Base-by-base conservation (phyloP, 106 monocot genomes). In the Acorus calamus region DNA sequence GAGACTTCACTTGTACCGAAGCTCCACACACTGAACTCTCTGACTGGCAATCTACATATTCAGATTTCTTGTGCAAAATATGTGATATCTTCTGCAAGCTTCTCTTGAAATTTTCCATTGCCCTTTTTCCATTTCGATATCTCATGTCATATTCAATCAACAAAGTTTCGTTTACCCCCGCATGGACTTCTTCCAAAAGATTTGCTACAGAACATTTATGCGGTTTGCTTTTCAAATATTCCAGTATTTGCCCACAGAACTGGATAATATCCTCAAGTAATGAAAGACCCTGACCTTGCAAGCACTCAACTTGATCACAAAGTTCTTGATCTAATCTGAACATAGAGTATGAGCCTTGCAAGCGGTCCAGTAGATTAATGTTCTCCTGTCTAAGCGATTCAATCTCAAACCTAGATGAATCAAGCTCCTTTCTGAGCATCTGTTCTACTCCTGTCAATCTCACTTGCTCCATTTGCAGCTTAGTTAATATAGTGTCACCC, bases 381-480 rank as follows among this genome's bases (percentile, higher is more conserved):
- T 87, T 91, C 59, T 96, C 96, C 49, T 72, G 68, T 52, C 85
- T 84, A n/a, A 96, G 74, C 3, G 73, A 71, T 65, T 96, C 76
- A 46, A 80, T 11, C 67, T 91, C 85, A 67, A 54, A 42, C 71
- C 74, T 78, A 72, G 74, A 81, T 52, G 87, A 80, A 56, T 87
- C 87, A 11, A 79, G 47, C 72, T 96, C 96, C 69, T 74, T 84
- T 63, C 96, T 76, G 57, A 96, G 81, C 48, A 62, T 81, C 46
- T 76, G 82, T 59, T 96, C 96, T 10, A 96, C 84, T 65, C 84
- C 85, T n/a, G 78, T 78, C 54, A 96, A 66, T 66, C 90, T 68
- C 28, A 87, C 43, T 65, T 87, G 84, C 65, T 96, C 96, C 67
- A 78, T 57, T 57, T 87, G 80, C 71, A 87, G 50, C 57, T 53